Evolutionary conservation across 345 rosid genomes (phyloP).

Genomic region (Moricandia moricandioides): DNA sequence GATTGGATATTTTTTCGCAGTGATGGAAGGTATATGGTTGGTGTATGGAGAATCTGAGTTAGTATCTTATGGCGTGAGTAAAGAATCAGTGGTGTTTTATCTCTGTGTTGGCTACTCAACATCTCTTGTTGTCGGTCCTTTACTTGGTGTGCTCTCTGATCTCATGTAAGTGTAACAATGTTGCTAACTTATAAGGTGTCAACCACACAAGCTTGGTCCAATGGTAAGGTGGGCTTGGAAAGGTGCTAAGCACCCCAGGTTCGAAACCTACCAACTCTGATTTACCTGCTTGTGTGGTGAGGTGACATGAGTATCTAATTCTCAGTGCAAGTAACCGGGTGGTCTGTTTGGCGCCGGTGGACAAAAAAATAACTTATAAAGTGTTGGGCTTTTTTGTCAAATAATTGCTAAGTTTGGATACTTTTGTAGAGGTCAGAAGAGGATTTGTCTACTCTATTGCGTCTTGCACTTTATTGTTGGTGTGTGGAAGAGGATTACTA

Average conservation of each 20-base stretch:
- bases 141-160: conserved; percentile 72
- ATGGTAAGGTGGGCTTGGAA: too few species aligned
- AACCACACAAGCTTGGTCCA: too few species aligned
- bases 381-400: not conserved
- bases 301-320: too few species aligned
- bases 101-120: conserved; percentile 61
- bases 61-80: conserved; percentile 42
- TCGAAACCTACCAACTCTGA: too few species aligned
- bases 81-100: conserved; percentile 50
- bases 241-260: too few species aligned
- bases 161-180: conserved; percentile 53
- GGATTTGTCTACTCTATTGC: conserved; percentile 64
- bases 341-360: too few species aligned
- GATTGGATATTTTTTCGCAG: conserved; percentile 31
- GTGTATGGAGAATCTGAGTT: conserved; percentile 83
- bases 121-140: conserved; percentile 55
- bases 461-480: conserved; percentile 70
- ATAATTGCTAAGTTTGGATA: not conserved
- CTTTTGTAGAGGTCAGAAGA: conserved; percentile 70
- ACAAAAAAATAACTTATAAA: not conserved
- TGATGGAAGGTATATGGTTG: conserved; percentile 72
- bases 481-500: conserved; percentile 63
- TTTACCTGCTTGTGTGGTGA: too few species aligned
- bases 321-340: too few species aligned
- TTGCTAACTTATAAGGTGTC: not conserved